Base-by-base conservation (phyloP, 2,329 filamentous ascomycete genomes). In the Sporothrix mexicana region DNA sequence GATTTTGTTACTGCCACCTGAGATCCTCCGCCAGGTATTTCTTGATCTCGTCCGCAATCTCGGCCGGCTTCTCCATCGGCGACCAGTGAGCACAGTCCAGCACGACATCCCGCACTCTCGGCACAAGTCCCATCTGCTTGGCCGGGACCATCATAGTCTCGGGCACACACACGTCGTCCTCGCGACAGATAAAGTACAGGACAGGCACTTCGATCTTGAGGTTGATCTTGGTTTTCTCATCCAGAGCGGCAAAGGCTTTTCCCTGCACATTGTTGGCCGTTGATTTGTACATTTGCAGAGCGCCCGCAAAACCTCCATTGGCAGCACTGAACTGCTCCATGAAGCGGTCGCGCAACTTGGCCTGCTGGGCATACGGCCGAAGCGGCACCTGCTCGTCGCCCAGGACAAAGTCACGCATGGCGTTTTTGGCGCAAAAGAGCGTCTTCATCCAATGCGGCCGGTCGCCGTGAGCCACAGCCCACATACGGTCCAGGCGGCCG, bases 401-500 rank as follows among this genome's bases (percentile, higher is more conserved):
- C 69, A 74, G 72, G 7, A 78, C 36, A n/a, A 76, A 79, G 12
- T 70, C 74, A 9, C 81, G 78, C 76, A 84, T 78, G 3, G 78
- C 82, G 51, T 79, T 81, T 0, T 77, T 77, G 0, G 70, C 74
- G 71, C 82, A 83, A 75, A 83, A 83, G 47, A 82, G 78, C 12
- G 80, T 74, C 17, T 49, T 61, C 74, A 82, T 78, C 77, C 79
- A 80, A 59, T 70, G 61, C n/a, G 23, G 12, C 9, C 25, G 23
- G 43, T 70, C 69, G 9, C 79, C 79, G 73, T 84, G 82, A 51
- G 80, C 73, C 2, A 75, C 78, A 41, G 77, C 71, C 74, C 80
- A 85, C 5, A 81, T 69, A 17, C 80, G 80, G 41, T 84, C 83
- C 0, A 82, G 73, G 71, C 85, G 80, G 41, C 75, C 73, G 7